Conservation (phyloP, 1,284 basidiomycete species). For the Porogramme epimiltina region DNA sequence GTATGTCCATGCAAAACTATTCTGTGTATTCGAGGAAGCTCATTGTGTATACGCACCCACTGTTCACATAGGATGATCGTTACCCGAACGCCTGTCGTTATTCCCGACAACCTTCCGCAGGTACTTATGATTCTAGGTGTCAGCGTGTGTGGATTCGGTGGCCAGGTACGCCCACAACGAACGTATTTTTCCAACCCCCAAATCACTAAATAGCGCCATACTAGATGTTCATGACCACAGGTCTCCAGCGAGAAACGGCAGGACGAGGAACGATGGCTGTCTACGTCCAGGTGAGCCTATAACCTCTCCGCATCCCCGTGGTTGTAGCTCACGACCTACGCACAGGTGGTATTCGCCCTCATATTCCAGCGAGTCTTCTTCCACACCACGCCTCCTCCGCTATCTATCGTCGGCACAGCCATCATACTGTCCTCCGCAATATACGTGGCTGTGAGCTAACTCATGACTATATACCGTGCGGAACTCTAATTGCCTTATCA, state of each 20-base stretch:
- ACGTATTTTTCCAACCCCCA: no score
- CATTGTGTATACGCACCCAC: neutral
- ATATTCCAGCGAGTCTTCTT: slow-evolving; percentile 62
- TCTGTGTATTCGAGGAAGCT: neutral
- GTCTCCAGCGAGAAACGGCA: slow-evolving; percentile 64
- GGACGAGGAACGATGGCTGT: slow-evolving; percentile 60
- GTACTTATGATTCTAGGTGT: slow-evolving; percentile 45
- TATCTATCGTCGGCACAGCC: slow-evolving; percentile 55
- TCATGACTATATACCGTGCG: no score
- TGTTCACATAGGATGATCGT: slow-evolving; percentile 42
- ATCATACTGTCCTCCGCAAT: slow-evolving; percentile 59
- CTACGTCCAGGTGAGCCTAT: slow-evolving; percentile 66
- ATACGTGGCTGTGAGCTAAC: slow-evolving; percentile 55
- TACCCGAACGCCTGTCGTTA: slow-evolving; percentile 40
- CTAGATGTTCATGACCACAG: slow-evolving; percentile 59
- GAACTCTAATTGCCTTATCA: no score
- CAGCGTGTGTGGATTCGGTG: slow-evolving; percentile 59
- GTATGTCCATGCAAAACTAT: slow-evolving; percentile 37
- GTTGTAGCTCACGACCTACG: neutral
- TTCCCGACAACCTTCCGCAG: slow-evolving; percentile 49
- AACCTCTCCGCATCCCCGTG: no score
- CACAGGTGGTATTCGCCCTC: slow-evolving; percentile 59
- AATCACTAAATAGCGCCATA: neutral
- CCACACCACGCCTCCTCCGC: slow-evolving; percentile 46
- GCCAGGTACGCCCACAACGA: slow-evolving; percentile 45